phyloP scores from a whole-genome alignment of 257 asterid genomes.

The Osmanthus fragrans region DNA sequence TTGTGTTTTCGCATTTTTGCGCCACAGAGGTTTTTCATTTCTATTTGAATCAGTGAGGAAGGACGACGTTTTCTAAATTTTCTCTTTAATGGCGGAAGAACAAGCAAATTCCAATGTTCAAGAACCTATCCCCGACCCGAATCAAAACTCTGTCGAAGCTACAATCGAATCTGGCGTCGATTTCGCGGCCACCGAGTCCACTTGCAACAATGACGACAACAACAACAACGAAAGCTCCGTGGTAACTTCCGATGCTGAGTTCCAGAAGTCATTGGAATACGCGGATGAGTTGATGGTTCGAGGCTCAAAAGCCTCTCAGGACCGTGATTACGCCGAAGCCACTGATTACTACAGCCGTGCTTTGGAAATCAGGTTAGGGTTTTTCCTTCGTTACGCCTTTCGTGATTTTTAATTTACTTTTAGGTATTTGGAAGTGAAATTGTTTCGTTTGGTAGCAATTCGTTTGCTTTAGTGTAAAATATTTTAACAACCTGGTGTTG shows the following conservation, averaged over 20 bases:
- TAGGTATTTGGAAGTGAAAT: background rate
- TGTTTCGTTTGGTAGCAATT: background rate
- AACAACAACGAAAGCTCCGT: slow-evolving; percentile 44
- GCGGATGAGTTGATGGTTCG: slow-evolving; percentile 68
- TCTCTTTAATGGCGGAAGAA: slow-evolving; percentile 60
- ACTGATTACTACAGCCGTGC: slow-evolving; percentile 95
- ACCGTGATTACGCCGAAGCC: slow-evolving; percentile 69
- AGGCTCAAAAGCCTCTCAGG: slow-evolving; percentile 68
- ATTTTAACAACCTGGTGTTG: background rate
- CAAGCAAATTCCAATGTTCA: slow-evolving; percentile 36
- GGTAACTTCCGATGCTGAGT: slow-evolving; percentile 38
- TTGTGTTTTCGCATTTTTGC: slow-evolving; percentile 24
- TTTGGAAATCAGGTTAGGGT: slow-evolving; percentile 77
- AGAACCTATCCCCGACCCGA: slow-evolving; percentile 32
- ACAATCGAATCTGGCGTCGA: slow-evolving; percentile 46
- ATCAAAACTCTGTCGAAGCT: slow-evolving; percentile 66
- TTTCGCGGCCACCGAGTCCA: slow-evolving; percentile 55
- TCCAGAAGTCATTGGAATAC: slow-evolving; percentile 51
- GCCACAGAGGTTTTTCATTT: slow-evolving; percentile 26
- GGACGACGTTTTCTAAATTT: slow-evolving; percentile 16
- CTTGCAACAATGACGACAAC: slow-evolving; percentile 42
- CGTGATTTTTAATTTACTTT: background rate
- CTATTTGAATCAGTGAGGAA: no score
- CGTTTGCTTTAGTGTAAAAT: background rate
- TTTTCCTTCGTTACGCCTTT: background rate